Conservation (phyloP, 1,139 yeast species). For the Tardiomyces depauwii region DNA sequence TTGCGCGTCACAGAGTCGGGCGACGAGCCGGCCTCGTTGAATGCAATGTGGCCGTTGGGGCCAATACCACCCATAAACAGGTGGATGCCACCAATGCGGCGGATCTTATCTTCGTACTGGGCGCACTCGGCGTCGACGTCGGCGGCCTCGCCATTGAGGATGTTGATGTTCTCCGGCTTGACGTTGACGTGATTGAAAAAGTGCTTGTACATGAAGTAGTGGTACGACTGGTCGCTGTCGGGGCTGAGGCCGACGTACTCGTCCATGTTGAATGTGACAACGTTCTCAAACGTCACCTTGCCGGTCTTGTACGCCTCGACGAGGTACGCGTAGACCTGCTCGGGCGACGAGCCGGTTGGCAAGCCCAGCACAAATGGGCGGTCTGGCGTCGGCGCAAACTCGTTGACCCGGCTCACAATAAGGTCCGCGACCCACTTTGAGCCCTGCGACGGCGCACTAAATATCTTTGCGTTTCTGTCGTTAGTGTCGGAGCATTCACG, state of each 20-base stretch:
- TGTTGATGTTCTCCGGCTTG: constrained; percentile 42
- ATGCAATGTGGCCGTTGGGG: constrained; percentile 56
- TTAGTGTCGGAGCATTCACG: background rate
- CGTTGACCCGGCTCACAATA: constrained; percentile 36
- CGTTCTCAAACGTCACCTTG: constrained; percentile 39
- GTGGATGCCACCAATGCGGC: constrained; percentile 40
- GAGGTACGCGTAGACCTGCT: constrained; percentile 41
- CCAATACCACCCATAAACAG: constrained; percentile 55
- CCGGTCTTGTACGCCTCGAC: constrained; percentile 38
- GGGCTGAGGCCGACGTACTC: constrained; percentile 46
- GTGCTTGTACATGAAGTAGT: constrained; percentile 49
- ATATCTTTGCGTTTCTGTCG: constrained; percentile 2
- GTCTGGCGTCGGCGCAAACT: constrained; percentile 35
- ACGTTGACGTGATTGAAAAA: constrained; percentile 51
- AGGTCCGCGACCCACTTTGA: constrained; percentile 40
- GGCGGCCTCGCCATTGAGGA: constrained; percentile 41
- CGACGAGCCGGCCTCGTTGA: constrained; percentile 48
- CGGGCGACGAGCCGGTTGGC: constrained; percentile 60
- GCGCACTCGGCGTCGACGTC: constrained; percentile 40
- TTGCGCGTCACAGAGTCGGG: constrained; percentile 38
- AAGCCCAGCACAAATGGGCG: constrained; percentile 50
- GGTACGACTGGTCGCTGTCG: constrained; percentile 42
- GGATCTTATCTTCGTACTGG: constrained; percentile 41
- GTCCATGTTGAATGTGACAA: constrained; percentile 55
- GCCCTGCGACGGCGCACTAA: constrained; percentile 26